Evolutionary conservation across 768 basidiomycete species (phyloP).

Genomic region (Cantharellus anzutake): DNA sequence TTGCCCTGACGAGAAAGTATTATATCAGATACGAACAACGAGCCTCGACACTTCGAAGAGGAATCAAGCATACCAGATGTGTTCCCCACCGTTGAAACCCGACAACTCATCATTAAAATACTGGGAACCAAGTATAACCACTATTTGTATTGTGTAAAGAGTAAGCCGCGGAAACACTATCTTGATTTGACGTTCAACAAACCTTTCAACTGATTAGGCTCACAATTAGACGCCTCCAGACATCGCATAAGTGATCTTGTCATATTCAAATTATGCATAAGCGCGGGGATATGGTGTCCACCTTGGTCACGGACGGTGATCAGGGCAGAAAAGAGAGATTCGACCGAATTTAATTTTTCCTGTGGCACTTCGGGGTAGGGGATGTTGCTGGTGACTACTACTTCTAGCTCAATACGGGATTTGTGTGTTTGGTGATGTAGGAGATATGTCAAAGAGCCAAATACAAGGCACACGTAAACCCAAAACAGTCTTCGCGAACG

Average conservation of each 20-base stretch:
- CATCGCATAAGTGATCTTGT: background rate
- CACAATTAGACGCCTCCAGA: background rate
- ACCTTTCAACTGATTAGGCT: background rate
- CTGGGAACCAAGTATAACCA: background rate
- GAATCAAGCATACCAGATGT: slow-evolving; percentile 4
- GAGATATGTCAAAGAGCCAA: too few relatives aligned
- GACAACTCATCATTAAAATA: background rate
- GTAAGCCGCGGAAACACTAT: background rate
- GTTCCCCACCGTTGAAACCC: background rate
- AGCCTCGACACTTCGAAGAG: background rate
- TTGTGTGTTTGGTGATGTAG: too few relatives aligned
- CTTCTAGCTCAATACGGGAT: too few relatives aligned
- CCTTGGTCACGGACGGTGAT: too few relatives aligned
- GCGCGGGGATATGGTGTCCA: too few relatives aligned
- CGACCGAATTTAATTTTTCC: too few relatives aligned
- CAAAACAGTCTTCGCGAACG: too few relatives aligned
- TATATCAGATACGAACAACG: background rate
- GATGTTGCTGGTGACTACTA: too few relatives aligned
- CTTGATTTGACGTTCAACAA: background rate
- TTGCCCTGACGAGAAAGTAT: background rate
- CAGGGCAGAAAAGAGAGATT: too few relatives aligned
- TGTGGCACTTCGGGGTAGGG: too few relatives aligned
- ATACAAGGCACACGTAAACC: too few relatives aligned
- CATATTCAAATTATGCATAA: background rate
- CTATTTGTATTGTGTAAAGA: background rate